phyloP scores from a whole-genome alignment of 805 yeast genomes.

The Kodamaea lidongshanica region DNA sequence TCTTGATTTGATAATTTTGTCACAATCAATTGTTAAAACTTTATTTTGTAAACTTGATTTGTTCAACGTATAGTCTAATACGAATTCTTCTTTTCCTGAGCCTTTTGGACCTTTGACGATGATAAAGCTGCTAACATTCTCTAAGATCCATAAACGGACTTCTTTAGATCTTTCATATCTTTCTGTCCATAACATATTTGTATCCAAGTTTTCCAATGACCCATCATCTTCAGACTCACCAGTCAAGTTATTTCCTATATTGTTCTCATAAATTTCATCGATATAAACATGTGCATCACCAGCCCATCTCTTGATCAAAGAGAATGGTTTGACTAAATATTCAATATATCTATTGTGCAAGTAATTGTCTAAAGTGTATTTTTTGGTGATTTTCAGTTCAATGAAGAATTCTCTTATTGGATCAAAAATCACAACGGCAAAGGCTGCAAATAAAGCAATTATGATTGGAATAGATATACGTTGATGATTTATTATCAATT shows the following conservation, averaged over 20 bases:
- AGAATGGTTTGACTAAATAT: conserved; percentile 23
- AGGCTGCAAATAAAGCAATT: conserved; percentile 70
- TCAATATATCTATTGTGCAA: conserved; percentile 29
- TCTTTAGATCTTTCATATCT: conserved; percentile 62
- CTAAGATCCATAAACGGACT: conserved; percentile 72
- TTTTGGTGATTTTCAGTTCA: conserved; percentile 62
- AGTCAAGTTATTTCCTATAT: conserved; percentile 7
- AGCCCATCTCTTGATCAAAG: conserved; percentile 20
- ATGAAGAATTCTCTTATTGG: conserved; percentile 84
- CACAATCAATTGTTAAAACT: conserved; percentile 73
- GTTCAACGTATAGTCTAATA: conserved; percentile 58
- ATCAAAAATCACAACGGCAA: conserved; percentile 83
- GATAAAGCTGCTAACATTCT: conserved; percentile 85
- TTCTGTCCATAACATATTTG: conserved; percentile 58
- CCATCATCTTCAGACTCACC: conserved; percentile 18
- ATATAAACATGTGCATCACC: conserved; percentile 30
- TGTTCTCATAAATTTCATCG: too few species aligned
- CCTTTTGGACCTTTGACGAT: conserved; percentile 92
- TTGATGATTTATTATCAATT: conserved; percentile 66
- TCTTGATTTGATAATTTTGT: conserved; percentile 62
- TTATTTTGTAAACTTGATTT: conserved; percentile 37
- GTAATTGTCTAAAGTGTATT: conserved; percentile 46
- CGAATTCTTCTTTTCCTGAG: conserved; percentile 82
- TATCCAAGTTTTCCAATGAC: conserved; percentile 7
- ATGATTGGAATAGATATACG: conserved; percentile 76